These are phyloP conservation scores for Epichloe aotearoae DNA, from an alignment of 2,329 filamentous ascomycete species.

Conservation along the genomic window DNA sequence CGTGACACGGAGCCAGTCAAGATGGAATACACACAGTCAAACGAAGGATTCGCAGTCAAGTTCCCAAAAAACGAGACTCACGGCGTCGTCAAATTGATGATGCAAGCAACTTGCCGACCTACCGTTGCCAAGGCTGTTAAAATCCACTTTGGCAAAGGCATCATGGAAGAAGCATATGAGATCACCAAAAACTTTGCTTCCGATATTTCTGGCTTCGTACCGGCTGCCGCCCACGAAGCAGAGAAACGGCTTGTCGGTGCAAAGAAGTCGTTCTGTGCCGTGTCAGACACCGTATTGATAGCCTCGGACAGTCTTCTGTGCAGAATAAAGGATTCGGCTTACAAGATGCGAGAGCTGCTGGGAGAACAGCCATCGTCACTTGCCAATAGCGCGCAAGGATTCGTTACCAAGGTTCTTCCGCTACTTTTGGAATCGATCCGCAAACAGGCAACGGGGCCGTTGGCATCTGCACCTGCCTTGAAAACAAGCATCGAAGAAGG, in stretches of 20 bases:
- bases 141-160: constrained; percentile 42
- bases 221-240: constrained; percentile 26
- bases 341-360: constrained; percentile 13
- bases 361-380: constrained; percentile 10
- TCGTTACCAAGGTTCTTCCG: constrained; percentile 10
- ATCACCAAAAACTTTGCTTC: constrained; percentile 30
- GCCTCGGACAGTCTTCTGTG: constrained; percentile 17
- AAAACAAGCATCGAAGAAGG: constrained; percentile 1
- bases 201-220: constrained; percentile 26
- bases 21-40: constrained; percentile 32
- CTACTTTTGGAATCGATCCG: constrained; percentile 17
- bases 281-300: constrained; percentile 18
- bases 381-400: constrained; percentile 8
- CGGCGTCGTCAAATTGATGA: constrained; percentile 43
- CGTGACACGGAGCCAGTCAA: constrained; percentile 34
- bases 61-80: constrained; percentile 41
- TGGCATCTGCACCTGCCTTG: not conserved
- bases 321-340: constrained; percentile 10
- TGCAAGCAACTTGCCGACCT: constrained; percentile 45
- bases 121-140: constrained; percentile 48
- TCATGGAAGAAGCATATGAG: constrained; percentile 31
- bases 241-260: constrained; percentile 24
- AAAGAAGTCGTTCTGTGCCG: constrained; percentile 17
- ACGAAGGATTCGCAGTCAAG: constrained; percentile 39
- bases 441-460: constrained; percentile 19